phyloP scores from a whole-genome alignment of 768 basidiomycete genomes.

The Tylopilus rubrobrunneus region DNA sequence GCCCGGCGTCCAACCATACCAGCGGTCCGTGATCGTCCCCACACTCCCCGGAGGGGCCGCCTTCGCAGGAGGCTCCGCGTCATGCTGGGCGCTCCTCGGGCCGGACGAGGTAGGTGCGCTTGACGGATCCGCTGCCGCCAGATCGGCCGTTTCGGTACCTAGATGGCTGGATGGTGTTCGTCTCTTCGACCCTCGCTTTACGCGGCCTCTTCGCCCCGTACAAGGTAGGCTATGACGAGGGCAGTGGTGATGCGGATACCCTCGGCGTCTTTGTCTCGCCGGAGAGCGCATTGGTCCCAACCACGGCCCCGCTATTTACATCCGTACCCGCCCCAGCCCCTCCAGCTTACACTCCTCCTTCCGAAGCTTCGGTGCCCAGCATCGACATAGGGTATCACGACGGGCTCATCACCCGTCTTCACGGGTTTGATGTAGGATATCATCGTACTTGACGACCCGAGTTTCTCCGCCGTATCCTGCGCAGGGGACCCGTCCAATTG shows the following conservation, averaged over 20 bases:
- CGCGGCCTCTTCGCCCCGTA: conserved; percentile 66
- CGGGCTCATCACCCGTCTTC: conserved; percentile 44
- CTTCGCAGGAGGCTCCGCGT: conserved; percentile 3
- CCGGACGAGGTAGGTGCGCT: background rate
- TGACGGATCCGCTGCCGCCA: conserved; percentile 1
- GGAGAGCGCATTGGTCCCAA: conserved; percentile 14
- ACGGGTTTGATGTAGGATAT: conserved; percentile 56
- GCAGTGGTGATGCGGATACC: conserved; percentile 26
- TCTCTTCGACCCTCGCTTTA: conserved; percentile 35
- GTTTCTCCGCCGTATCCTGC: conserved; percentile 34
- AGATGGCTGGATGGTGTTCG: background rate
- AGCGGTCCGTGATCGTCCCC: conserved; percentile 27
- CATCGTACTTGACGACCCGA: conserved; percentile 74
- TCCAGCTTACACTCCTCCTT: conserved; percentile 43
- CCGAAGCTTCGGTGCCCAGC: conserved; percentile 39
- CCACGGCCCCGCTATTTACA: conserved; percentile 16
- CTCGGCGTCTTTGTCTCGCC: conserved; percentile 22
- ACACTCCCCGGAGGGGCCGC: conserved; percentile 4
- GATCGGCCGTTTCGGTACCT: too few species aligned
- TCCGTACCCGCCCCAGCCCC: conserved; percentile 4
- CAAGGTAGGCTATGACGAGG: conserved; percentile 67
- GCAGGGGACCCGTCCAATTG: conserved; percentile 18
- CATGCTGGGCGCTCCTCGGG: background rate
- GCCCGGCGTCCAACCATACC: conserved; percentile 39
- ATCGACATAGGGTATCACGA: conserved; percentile 30